Conservation (phyloP, 1,284 basidiomycete genomes). For the Blastosporella zonata region DNA sequence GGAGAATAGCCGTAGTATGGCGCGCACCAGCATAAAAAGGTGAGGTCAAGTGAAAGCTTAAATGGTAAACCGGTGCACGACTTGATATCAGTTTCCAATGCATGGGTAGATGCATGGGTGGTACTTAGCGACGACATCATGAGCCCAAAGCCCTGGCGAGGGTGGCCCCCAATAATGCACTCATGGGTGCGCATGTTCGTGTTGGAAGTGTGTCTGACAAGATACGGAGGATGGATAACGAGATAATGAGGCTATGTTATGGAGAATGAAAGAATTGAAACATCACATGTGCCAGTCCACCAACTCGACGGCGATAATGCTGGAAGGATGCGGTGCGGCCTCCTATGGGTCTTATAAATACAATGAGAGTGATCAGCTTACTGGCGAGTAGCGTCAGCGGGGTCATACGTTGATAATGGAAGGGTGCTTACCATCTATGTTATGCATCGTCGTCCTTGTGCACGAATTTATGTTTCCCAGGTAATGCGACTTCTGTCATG, state of each 20-base stretch:
- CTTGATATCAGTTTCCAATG: constrained; percentile 12
- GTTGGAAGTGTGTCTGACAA: constrained; percentile 15
- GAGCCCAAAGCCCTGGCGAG: neutral
- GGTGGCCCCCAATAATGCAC: neutral
- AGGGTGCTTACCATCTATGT: constrained; percentile 15
- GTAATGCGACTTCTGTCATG: constrained; percentile 78
- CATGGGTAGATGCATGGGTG: constrained; percentile 14
- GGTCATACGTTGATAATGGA: neutral
- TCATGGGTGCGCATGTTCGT: constrained; percentile 1
- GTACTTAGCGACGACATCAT: constrained; percentile 21
- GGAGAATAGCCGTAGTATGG: neutral
- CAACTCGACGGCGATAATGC: constrained; percentile 10
- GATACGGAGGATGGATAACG: constrained; percentile 7
- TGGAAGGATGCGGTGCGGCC: constrained; percentile 5
- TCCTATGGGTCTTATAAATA: constrained; percentile 14
- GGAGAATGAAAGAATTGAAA: constrained; percentile 17
- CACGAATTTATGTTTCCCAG: constrained; percentile 81
- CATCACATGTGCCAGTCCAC: constrained; percentile 22
- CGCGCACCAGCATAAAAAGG: constrained; percentile 7
- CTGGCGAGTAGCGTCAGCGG: neutral
- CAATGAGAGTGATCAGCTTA: constrained; percentile 1
- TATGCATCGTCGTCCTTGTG: constrained; percentile 36
- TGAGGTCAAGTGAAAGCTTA: neutral
- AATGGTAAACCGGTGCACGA: neutral
- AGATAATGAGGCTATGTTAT: constrained; percentile 20